Evolutionary conservation across 2,329 filamentous ascomycete species (phyloP), one percentile per base, ranked within the genome.

Genomic region (Beauveria varroae): DNA sequence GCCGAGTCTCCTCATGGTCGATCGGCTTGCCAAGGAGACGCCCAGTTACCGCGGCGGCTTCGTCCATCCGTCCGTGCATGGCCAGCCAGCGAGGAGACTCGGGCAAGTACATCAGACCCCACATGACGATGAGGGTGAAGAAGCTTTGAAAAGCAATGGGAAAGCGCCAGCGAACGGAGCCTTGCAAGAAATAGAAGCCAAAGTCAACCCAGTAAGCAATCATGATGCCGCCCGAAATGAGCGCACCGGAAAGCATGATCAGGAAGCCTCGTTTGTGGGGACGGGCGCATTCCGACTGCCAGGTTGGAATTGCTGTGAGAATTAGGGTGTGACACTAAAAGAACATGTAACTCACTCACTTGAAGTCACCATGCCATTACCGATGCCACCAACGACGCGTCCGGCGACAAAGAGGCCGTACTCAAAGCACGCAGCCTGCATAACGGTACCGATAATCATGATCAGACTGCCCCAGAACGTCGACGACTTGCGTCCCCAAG

Each of bases 101-200:
- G 20, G 69, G 70, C 5, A 85, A 77, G 68, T 85, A 82, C 10
- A 79, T 75, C 69, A 86, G 77, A 8, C 79, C 82, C 40, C 79
- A 62, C 68, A 84, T 81, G 60, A 86, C 78, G 57, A 84, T 60
- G 57, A 69, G 55, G 22, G 68, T 69, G 47, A 70, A 70, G 63
- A 70, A 68, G 18, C 67, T 68, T 60, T 70, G 68, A 60, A 72
- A 70, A 5, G 69, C 66, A 26, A 73, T 66, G 16, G 72, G 71
- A 62, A 73, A 73, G 0, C 72, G 69, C 72, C 72, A 74, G 30
- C 69, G 67, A 40, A 73, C 63, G 14, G 66, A 63, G 0, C 69
- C 71, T 20, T 69, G 65, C 43, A 71, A 62, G 61, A 70, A 71
- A 50, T 69, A 71, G 40, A 72, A 69, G 26, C 71, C 71, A 49